Evolutionary conservation across 208 protist species (phyloP).

Genomic region (Leishmania tropica): DNA sequence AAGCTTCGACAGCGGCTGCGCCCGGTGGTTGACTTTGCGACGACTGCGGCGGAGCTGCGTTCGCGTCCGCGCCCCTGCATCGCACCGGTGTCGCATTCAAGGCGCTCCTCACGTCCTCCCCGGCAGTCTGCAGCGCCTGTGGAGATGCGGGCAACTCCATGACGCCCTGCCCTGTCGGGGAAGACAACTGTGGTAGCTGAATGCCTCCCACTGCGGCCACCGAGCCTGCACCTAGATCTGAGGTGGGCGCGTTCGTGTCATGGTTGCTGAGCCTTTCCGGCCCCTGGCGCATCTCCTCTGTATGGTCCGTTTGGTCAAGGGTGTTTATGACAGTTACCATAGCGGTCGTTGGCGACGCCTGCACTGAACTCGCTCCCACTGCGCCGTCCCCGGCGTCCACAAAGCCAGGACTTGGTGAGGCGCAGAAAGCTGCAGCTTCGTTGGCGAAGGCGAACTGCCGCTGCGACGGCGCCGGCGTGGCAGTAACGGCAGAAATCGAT

Average conservation of each 20-base stretch:
- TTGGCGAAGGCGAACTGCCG: slow-evolving; percentile 19
- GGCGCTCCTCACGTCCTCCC: not conserved
- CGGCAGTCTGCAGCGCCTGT: not conserved
- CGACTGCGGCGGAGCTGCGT: not conserved
- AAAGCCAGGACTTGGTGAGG: slow-evolving; percentile 13
- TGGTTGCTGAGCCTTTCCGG: not conserved
- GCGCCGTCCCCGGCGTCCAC: not conserved
- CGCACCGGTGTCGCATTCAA: too few relatives aligned
- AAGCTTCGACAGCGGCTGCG: too few relatives aligned
- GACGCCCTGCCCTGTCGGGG: not conserved
- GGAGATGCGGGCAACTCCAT: not conserved
- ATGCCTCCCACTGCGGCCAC: not conserved
- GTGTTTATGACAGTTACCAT: too few relatives aligned
- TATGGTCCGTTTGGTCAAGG: not conserved
- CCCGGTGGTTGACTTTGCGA: too few relatives aligned
- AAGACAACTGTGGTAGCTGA: not conserved
- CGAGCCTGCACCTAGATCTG: not conserved
- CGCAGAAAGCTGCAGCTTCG: slow-evolving; percentile 22
- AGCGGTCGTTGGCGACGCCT: not conserved
- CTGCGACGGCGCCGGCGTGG: slow-evolving; percentile 17
- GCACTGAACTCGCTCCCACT: not conserved
- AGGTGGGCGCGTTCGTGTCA: not conserved
- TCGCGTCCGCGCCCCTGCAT: not conserved
- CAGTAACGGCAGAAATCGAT: slow-evolving; percentile 13
- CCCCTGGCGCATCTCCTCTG: not conserved